Evolutionary conservation across 768 basidiomycete genomes (phyloP), one percentile per base, ranked within the genome.

Genomic region (Phlebiopsis gigantea): DNA sequence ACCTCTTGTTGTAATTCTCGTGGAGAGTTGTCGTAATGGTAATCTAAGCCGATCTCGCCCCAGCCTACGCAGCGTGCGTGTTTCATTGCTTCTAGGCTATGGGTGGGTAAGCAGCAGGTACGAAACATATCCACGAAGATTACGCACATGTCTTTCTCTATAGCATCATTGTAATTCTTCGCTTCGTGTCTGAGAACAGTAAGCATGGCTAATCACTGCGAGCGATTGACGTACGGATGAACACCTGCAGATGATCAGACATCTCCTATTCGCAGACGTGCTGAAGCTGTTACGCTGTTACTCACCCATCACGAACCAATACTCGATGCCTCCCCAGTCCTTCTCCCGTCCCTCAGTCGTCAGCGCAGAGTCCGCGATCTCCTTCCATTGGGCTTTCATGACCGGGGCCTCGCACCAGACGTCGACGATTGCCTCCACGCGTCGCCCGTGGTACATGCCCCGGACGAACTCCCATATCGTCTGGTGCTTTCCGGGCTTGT

Each of bases 361-460:
- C 57, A 85, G 26, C 2, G 88, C 87, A 1, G 84, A 82, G 68
- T 90, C 86, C 0, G 90, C 90, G 44, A 89, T 74, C 58, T 85
- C 85, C 62, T 74, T 80, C 89, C 89, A 92, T 6, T 74, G 19
- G 1, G 53, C 58, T 30, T 60, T 72, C 58, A 73, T 73, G 14
- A 90, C 82, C 0, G 90, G 87, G 0, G 87, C 87, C 64, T 93
- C 92, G 62, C 92, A 94, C 87, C 89, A 94, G 2, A 94, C 92
- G 62, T 94, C 92, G 5, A 94, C 83, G 53, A 93, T 77, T 5
- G 83, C 78, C 52, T 81, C 73, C 3, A 92, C 82, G 34, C 77
- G 77, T 26, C 79, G 78, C 9, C 72, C 80, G 1, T 65, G 68
- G 63, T 87, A 90, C 64, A 89, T 66, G 15, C 74, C 83, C 1